A percentile compares a stretch with the other conserved stretches of the same genome.
Evolutionary conservation across 2,329 filamentous ascomycete genomes (phyloP).

Genomic region (Capronia coronata): DNA sequence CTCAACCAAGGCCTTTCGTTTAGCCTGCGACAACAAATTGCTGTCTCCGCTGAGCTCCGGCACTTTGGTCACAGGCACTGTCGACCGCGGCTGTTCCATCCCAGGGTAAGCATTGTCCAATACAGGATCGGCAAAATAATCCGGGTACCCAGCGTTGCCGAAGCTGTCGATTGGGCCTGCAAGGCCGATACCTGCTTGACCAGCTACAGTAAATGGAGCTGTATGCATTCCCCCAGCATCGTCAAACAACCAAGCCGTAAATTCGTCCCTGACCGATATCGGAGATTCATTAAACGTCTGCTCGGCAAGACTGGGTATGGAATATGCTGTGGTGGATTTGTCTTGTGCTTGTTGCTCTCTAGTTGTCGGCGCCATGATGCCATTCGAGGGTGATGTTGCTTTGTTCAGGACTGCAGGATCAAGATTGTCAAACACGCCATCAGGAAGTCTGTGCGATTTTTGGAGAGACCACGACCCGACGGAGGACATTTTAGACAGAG

Average conservation of each 20-base stretch:
- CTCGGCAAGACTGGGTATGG: constrained; percentile 39
- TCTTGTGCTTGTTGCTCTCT: constrained; percentile 33
- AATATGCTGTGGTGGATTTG: constrained; percentile 44
- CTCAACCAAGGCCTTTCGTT: constrained; percentile 73
- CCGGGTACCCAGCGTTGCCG: constrained; percentile 30
- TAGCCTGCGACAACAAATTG: constrained; percentile 74
- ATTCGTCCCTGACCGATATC: constrained; percentile 80
- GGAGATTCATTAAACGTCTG: constrained; percentile 34
- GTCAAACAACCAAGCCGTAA: constrained; percentile 78
- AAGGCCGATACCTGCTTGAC: constrained; percentile 36
- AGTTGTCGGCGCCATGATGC: not conserved
- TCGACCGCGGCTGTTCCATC: constrained; percentile 57
- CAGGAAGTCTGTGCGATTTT: constrained; percentile 28
- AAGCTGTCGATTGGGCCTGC: constrained; percentile 44
- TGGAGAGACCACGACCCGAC: constrained; percentile 12
- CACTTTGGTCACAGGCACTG: constrained; percentile 81
- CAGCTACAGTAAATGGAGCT: constrained; percentile 44
- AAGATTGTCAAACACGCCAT: constrained; percentile 28
- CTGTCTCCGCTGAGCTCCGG: constrained; percentile 73
- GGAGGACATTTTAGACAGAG: constrained; percentile 15
- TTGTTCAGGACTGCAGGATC: constrained; percentile 27
- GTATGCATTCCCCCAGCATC: constrained; percentile 51
- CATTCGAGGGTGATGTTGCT: constrained; percentile 16
- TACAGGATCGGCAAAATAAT: constrained; percentile 42
- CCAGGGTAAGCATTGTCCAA: constrained; percentile 56